Conservation (phyloP, 2,329 filamentous ascomycete species). For the Calonectria hawksworthii region DNA sequence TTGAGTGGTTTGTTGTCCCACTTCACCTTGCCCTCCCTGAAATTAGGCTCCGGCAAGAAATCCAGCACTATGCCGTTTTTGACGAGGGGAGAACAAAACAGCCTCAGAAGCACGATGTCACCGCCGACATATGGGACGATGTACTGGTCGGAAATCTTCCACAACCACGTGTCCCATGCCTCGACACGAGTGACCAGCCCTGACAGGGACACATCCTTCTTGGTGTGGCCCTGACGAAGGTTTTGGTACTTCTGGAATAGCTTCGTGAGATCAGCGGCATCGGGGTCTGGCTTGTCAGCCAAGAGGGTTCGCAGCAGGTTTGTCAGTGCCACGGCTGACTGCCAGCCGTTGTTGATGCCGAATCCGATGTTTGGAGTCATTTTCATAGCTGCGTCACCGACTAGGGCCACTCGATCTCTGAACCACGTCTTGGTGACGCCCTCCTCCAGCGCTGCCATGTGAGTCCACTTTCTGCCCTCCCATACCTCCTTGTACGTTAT, state of each 20-base stretch:
- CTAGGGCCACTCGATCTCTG: conserved; percentile 31
- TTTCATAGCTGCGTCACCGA: conserved; percentile 37
- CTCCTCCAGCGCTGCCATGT: conserved; percentile 27
- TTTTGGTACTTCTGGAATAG: not conserved
- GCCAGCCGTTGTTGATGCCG: conserved; percentile 33
- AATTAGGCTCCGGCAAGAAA: not conserved
- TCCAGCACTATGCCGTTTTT: not conserved
- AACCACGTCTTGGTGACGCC: conserved; percentile 33
- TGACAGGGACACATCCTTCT: not conserved
- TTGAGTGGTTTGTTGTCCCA: not conserved
- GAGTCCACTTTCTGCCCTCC: not conserved
- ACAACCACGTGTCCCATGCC: not conserved
- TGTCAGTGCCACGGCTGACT: not conserved
- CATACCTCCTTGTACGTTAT: not conserved
- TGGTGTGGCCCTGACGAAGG: not conserved
- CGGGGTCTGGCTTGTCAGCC: not conserved
- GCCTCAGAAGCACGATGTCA: not conserved
- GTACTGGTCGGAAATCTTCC: not conserved
- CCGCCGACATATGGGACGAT: not conserved
- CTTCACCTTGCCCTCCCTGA: not conserved
- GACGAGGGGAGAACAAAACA: not conserved
- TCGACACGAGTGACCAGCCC: not conserved
- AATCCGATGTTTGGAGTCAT: conserved; percentile 39
- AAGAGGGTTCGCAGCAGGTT: not conserved
- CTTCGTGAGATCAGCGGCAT: not conserved